Evolutionary conservation across 805 yeast genomes (phyloP).

Genomic region (Starmera amethionina): DNA sequence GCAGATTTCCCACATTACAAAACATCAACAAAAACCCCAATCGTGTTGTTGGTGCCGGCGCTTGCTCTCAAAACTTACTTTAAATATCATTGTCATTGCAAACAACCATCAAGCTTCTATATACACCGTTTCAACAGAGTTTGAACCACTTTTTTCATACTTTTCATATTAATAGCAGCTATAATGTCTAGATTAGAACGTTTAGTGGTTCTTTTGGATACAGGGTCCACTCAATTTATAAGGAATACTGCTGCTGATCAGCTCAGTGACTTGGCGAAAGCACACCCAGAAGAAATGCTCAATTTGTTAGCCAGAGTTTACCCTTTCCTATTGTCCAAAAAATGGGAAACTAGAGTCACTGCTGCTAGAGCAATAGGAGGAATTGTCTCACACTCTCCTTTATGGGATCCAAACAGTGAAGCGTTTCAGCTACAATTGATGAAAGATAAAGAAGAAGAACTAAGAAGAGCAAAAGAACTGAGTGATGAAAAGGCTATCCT

Average conservation of each 20-base stretch:
- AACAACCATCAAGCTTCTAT: no score
- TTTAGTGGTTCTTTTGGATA: constrained; percentile 53
- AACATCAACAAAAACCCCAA: neutral
- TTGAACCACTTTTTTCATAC: no score
- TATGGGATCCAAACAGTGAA: constrained; percentile 75
- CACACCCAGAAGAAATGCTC: constrained; percentile 88
- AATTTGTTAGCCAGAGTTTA: constrained; percentile 80
- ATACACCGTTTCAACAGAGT: no score
- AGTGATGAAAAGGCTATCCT: constrained; percentile 2
- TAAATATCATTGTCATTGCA: no score
- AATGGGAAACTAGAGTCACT: constrained; percentile 95
- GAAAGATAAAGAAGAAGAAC: constrained; percentile 16
- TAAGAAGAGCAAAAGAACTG: neutral
- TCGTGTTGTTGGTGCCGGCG: neutral
- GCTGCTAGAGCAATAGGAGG: constrained; percentile 95
- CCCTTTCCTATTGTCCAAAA: constrained; percentile 71
- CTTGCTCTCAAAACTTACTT: no score
- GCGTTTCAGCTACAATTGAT: constrained; percentile 13
- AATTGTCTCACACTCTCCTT: constrained; percentile 64
- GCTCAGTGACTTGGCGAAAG: constrained; percentile 84
- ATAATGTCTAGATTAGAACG: constrained; percentile 32
- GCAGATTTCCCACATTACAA: neutral
- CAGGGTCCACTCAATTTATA: constrained; percentile 90
- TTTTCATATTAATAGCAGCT: no score
- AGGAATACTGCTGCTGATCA: constrained; percentile 97